Conservation (phyloP, 192 early-diverging fungal species). For the Coemansia sp. region DNA sequence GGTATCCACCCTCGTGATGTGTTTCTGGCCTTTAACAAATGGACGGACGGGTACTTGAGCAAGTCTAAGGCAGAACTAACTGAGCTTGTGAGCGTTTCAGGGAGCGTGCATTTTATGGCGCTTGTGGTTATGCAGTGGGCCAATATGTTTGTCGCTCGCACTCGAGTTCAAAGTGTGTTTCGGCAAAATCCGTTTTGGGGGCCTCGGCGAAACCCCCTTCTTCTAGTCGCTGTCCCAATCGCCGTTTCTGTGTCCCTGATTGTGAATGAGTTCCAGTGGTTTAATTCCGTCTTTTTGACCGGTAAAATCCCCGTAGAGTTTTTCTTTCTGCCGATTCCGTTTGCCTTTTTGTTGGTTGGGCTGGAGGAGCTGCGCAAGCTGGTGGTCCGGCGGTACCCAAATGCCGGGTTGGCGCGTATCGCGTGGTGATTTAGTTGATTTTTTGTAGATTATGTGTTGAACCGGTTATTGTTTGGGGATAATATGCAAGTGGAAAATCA, state of each 20-base stretch:
- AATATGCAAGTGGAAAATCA: neutral
- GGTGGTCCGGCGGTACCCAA: conserved; percentile 41
- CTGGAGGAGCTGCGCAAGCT: conserved; percentile 61
- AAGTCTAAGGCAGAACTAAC: conserved; percentile 52
- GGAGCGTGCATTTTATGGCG: conserved; percentile 52
- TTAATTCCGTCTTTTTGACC: conserved; percentile 54
- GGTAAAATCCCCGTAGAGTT: conserved; percentile 55
- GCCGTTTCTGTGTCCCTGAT: conserved; percentile 31
- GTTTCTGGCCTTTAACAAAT: conserved; percentile 59
- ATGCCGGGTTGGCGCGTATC: conserved; percentile 16
- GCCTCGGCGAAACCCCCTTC: conserved; percentile 27
- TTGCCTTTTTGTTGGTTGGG: conserved; percentile 52
- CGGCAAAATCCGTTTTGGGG: conserved; percentile 53
- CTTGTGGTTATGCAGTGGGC: conserved; percentile 53
- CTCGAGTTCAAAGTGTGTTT: conserved; percentile 33
- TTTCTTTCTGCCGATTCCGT: conserved; percentile 61
- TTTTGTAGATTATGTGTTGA: neutral
- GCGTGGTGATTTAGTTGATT: conserved; percentile 22
- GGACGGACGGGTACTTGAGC: conserved; percentile 57
- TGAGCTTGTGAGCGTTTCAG: conserved; percentile 20
- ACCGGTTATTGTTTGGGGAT: neutral
- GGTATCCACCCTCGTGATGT: conserved; percentile 57
- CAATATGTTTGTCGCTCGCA: conserved; percentile 53
- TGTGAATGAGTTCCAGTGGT: conserved; percentile 30
- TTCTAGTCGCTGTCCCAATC: conserved; percentile 39